These are phyloP conservation scores for Ascodesmis nigricans DNA, from an alignment of 495 filamentous ascomycete species.

Conservation along the genomic window DNA sequence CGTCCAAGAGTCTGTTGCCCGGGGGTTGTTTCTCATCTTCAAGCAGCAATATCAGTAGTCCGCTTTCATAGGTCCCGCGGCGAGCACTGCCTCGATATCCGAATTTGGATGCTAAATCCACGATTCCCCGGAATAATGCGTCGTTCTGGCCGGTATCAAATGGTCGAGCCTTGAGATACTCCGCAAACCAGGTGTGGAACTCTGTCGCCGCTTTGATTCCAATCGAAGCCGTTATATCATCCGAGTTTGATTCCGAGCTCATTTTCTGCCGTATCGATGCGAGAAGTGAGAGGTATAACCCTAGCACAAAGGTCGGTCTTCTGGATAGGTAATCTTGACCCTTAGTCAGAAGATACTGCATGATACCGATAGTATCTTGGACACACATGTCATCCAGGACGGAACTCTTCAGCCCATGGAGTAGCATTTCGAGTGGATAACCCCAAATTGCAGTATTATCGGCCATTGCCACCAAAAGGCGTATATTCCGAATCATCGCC, in stretches of 20 bases:
- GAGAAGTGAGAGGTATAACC: conserved; percentile 51
- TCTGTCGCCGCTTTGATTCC: too few relatives aligned
- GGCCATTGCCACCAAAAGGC: conserved; percentile 58
- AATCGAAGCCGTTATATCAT: too few relatives aligned
- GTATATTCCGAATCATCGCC: conserved; percentile 63
- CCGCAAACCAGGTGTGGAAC: conserved; percentile 2
- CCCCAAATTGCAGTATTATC: conserved; percentile 44
- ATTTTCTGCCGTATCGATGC: conserved; percentile 36
- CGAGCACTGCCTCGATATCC: conserved; percentile 36
- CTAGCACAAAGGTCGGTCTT: conserved; percentile 52
- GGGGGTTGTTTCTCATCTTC: conserved; percentile 31
- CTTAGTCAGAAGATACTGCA: conserved; percentile 57
- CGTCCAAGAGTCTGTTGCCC: conserved; percentile 39
- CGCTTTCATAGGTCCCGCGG: conserved; percentile 42
- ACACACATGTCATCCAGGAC: conserved; percentile 64
- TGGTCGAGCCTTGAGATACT: not conserved
- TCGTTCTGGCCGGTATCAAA: too few relatives aligned
- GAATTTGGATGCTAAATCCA: conserved; percentile 37
- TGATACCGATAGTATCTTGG: conserved; percentile 73
- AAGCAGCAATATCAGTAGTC: conserved; percentile 50
- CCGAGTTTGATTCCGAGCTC: too few relatives aligned
- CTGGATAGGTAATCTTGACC: conserved; percentile 42
- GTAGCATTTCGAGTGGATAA: conserved; percentile 81
- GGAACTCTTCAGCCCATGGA: conserved; percentile 59
- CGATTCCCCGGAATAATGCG: conserved; percentile 42